Evolutionary conservation across 78 protist species (phyloP).

Genomic region (Pigoraptor vietnamica): DNA sequence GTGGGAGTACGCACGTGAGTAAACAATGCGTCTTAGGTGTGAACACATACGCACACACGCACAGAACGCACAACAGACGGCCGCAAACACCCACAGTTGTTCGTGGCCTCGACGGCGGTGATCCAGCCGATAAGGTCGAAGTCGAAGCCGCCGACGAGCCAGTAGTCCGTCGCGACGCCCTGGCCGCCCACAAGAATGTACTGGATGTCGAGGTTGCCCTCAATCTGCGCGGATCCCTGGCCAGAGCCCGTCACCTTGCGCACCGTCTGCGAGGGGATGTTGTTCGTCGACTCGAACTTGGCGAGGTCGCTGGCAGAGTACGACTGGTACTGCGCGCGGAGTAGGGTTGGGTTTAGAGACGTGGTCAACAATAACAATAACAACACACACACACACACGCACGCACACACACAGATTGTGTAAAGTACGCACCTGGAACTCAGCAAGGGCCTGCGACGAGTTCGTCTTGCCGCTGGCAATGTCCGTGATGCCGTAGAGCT

Average conservation of each 20-base stretch:
- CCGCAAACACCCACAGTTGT: background rate
- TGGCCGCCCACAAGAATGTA: constrained; percentile 1
- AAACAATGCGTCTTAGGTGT: too few relatives aligned
- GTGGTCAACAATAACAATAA: too few relatives aligned
- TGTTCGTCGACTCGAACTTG: background rate
- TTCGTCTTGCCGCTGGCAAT: background rate
- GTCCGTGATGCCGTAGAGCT: constrained; percentile 5
- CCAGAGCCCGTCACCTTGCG: background rate
- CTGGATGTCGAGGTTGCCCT: constrained; percentile 36
- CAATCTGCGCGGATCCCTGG: background rate
- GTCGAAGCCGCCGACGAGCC: background rate
- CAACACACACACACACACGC: too few relatives aligned
- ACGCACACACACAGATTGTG: too few relatives aligned
- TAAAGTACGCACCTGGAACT: background rate
- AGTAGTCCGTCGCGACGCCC: background rate
- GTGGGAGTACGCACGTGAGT: background rate
- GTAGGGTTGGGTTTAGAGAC: too few relatives aligned
- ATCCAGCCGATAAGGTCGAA: constrained; percentile 10
- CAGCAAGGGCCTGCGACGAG: constrained; percentile 4
- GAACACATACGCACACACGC: too few relatives aligned
- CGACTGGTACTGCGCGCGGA: background rate
- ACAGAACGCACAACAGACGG: too few relatives aligned
- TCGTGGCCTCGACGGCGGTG: background rate
- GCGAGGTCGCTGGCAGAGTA: background rate
- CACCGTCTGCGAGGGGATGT: background rate